Evolutionary conservation across 176 grass and related monocot species (phyloP).

Genomic region (Musa acuminata): DNA sequence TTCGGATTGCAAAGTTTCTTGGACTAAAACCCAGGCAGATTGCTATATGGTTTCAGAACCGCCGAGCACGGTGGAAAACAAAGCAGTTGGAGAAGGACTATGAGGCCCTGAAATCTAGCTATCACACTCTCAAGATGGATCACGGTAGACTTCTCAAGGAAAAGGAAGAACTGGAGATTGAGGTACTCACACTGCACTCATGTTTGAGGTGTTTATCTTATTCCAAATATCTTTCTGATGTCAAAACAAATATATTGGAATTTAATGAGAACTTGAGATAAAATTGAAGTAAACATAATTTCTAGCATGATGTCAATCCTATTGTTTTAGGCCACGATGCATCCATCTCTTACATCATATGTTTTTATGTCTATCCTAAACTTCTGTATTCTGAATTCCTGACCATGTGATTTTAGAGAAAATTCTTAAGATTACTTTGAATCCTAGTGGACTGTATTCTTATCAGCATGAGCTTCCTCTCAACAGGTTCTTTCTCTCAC

Average conservation of each 20-base stretch:
- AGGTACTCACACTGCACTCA: background rate
- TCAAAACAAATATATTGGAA: background rate
- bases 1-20: conserved; percentile 59
- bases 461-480: background rate
- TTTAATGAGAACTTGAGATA: too few species aligned
- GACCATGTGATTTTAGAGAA: background rate
- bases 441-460: background rate
- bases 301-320: too few species aligned
- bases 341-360: background rate
- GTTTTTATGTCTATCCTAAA: background rate
- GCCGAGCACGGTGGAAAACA: conserved; percentile 77
- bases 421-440: background rate
- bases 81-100: conserved; percentile 96
- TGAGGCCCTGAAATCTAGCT: conserved; percentile 35
- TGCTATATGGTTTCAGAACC: conserved; percentile 99
- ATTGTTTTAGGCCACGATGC: too few species aligned
- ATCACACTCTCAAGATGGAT: conserved; percentile 40
- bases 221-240: background rate
- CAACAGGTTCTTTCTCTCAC: conserved; percentile 10
- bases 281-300: too few species aligned
- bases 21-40: conserved; percentile 84
- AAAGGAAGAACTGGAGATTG: conserved; percentile 3
- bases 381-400: too few species aligned
- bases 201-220: background rate
- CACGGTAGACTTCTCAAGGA: conserved; percentile 34